Base-by-base conservation (phyloP, 441 rosid species). In the Eruca vesicaria region DNA sequence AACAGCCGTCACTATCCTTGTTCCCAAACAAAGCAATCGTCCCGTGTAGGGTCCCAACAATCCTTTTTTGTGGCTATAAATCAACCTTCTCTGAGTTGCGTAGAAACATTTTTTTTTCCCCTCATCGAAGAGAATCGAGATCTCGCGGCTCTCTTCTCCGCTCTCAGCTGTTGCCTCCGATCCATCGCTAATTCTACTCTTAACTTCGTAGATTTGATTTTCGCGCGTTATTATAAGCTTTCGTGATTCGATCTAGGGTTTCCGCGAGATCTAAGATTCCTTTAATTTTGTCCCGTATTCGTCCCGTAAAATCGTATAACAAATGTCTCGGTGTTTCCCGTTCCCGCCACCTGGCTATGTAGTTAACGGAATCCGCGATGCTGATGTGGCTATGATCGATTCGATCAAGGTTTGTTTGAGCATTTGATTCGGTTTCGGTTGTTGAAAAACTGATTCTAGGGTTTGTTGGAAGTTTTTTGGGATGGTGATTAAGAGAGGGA, bases 281-380 rank as follows among this genome's bases (percentile, higher is more conserved):
- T 41, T n/a, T 63, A 14, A 38, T 7, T 67, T 19, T 61, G 26
- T 10, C 16, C 67, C 35, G 35, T 19, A 52, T 76, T 60, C 33
- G 21, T 71, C 53, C 28, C 55, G 50, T 7, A 45, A 72, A 45
- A 72, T 32, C 21, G 38, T 29, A 36, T 29, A 36, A 65, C 67
- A 73, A 50, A 86, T 90, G 95, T 88, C 92, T 69, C 85, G 92
- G 79, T 88, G 90, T 76, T 88, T 70, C 58, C 84, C 86, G 69
- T 90, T 69, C 71, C 89, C 92, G 63, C 95, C 89, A n/a, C 86
- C 86, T 31, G 89, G 90, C 59, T 85, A 85, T 69, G 77, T 55
- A 75, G 84, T 72, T 64, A 82, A 84, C 52, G 87, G 85, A 59
- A 76, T 62, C 59, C 79, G 83, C 79, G 87, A 5, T 23, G 3